Conservation (phyloP, 2,329 filamentous ascomycete species). For the Arthrobotrys pseudoclavata region DNA sequence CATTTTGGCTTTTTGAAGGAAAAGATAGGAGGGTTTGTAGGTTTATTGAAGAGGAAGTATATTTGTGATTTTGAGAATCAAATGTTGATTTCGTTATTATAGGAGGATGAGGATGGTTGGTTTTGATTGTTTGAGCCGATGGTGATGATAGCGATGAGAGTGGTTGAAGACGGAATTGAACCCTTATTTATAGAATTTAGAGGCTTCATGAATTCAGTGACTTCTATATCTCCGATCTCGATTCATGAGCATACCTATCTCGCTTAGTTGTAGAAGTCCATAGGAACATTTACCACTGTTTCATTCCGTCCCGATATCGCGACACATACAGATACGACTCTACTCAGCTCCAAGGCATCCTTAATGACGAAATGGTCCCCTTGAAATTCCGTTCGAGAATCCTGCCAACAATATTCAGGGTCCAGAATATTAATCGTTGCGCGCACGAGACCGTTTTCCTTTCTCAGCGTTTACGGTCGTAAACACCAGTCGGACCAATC, state of each 20-base stretch:
- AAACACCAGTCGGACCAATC: not conserved
- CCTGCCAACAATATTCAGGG: conserved; percentile 1
- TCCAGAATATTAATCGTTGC: conserved; percentile 3
- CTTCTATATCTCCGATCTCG: not conserved
- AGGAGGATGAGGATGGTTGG: too few relatives aligned
- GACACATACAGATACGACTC: not conserved
- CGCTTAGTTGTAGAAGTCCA: not conserved
- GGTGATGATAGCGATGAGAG: not conserved
- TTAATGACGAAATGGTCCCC: conserved; percentile 18
- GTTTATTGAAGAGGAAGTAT: not conserved
- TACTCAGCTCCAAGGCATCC: not conserved
- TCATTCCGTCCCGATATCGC: conserved; percentile 13
- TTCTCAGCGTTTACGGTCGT: not conserved
- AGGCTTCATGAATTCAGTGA: not conserved
- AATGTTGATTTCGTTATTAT: not conserved
- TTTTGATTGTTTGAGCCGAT: not conserved
- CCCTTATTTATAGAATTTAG: conserved; percentile 8
- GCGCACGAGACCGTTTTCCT: conserved; percentile 21
- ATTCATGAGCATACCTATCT: not conserved
- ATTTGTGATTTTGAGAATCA: not conserved
- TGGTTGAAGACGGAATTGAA: conserved; percentile 1
- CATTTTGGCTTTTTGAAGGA: conserved; percentile 8
- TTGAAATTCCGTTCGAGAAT: conserved; percentile 15
- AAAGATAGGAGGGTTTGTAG: not conserved
- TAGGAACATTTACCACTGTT: conserved; percentile 3